phyloP scores from a whole-genome alignment of 1,284 basidiomycete species.

The Pseudozyma flocculosa region DNA sequence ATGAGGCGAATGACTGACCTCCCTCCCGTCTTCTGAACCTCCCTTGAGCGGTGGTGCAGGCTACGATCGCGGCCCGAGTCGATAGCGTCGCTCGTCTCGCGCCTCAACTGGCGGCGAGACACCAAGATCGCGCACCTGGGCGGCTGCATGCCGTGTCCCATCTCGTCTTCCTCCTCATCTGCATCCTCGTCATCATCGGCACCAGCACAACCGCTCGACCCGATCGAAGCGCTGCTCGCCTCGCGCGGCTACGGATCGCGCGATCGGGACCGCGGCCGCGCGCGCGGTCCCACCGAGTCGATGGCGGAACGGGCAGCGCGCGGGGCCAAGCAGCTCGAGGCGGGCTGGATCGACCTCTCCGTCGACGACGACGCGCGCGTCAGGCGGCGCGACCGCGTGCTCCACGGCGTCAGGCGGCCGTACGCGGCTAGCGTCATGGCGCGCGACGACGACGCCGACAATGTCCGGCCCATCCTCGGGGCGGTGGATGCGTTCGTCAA shows the following conservation, averaged over 20 bases:
- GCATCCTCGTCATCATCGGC: not conserved
- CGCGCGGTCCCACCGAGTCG: constrained; percentile 18
- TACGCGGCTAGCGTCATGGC: constrained; percentile 25
- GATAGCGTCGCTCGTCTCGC: constrained; percentile 28
- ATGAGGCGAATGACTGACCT: too few species aligned
- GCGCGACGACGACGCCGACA: constrained; percentile 18
- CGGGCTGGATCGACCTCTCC: constrained; percentile 26
- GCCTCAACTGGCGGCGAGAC: constrained; percentile 51
- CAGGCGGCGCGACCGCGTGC: constrained; percentile 5
- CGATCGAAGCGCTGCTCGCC: constrained; percentile 45
- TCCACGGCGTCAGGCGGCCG: constrained; percentile 13
- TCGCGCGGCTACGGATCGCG: constrained; percentile 33
- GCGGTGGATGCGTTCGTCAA: constrained; percentile 29
- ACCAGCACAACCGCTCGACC: constrained; percentile 31
- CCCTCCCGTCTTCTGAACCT: too few species aligned
- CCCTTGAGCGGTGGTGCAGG: constrained; percentile 14
- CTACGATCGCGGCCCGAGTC: constrained; percentile 31
- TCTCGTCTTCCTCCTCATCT: constrained; percentile 12
- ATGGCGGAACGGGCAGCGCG: constrained; percentile 13
- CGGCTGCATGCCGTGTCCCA: constrained; percentile 45
- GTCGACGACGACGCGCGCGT: constrained; percentile 7
- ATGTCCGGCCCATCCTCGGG: constrained; percentile 14
- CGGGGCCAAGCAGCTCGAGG: constrained; percentile 9
- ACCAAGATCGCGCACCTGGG: constrained; percentile 48
- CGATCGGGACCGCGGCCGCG: constrained; percentile 15